Base-by-base conservation (phyloP, 129 eudicot genomes). In the Centella asiatica region DNA sequence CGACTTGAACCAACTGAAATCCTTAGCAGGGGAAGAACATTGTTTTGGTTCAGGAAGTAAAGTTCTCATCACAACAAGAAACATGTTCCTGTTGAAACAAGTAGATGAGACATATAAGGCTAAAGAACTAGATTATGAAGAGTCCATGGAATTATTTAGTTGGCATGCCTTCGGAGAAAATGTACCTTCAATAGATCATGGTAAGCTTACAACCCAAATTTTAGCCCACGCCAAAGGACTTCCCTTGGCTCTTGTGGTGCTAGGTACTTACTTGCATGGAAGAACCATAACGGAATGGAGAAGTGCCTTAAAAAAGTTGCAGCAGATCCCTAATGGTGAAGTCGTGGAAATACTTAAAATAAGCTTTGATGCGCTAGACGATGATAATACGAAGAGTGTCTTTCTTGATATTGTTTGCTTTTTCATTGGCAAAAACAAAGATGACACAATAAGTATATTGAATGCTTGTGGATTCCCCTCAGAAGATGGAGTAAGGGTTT, bases 381-480 rank as follows among this genome's bases (percentile, higher is more conserved):
- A 23, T 18, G 18, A 31, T 26, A 15, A 3, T 0, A 62, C 50
- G 4, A 54, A 54, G 36, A 54, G 27, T 14, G 28, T 54, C 11
- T 54, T 54, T 31, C 59, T 77, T 5, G 77, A 67, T 42, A 56
- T 77, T 61, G 71, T 68, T 17, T 67, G 77, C 32, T 72, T 77
- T 24, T 64, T 69, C 39, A 53, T 66, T 44, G 76, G 76, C 49
- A 57, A 39, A 48, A 36, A 57, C 23, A 73, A 57, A 57, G 65
- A 63, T 29, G 47, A 46, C 2, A 67, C 29, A 26, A 28, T 19
- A n/a, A 44, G 44, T 1, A 69, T 61, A 49, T 58, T 73, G 57
- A 25, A 68, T 20, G 65, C 50, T 57, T 68, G 66, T 36, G 62
- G 73, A 23, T 47, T 49, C 27, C 47, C 27, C 23, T 49, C 82